Base-by-base conservation (phyloP, 495 filamentous ascomycete genomes). In the Xylaria curta region DNA sequence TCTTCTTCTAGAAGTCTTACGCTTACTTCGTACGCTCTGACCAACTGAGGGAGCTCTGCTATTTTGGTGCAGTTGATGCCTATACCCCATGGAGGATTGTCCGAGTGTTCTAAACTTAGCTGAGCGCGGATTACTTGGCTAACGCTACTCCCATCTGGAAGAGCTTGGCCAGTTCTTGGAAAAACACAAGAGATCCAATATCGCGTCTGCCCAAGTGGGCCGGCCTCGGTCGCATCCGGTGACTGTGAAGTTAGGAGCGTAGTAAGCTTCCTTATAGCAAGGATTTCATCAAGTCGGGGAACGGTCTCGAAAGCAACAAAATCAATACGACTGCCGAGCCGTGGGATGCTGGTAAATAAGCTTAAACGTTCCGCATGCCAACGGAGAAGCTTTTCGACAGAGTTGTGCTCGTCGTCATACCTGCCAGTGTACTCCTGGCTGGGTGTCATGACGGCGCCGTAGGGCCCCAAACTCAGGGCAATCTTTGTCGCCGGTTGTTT, bases 41-140 rank as follows among this genome's bases (percentile, higher is more conserved):
- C 78, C 42, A 92, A 74, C 2, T 74, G 70, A 4, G 78, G 72
- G 4, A 91, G 81, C 65, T 89, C 88, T 28, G 79, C 76, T 66
- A 90, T 78, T 72, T 86, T 87, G 3, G 90, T 91, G 76, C 90
- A 92, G 76, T 92, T 92, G 68, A 92, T 84, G 0, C 90, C 90
- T 58, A 92, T 84, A 0, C 87, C 89, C 87, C 87, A 89, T 0
- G 90, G 89, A 4, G 77, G 66, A 17, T 61, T 38, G 10, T 59
- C 46, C 0, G 75, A 71, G 58, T 72, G 59, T 15, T 77, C 69
- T 8, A 74, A 76, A 33, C 76, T 80, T 6, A 88, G 76, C 71
- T 88, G 77, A 1, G 75, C 78, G 10, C 74, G 72, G 28, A 88
- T 84, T 61, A 85, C 85, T 59, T 87, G 82, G 51, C 84, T 78